Percentiles rank a stretch among this genome's conserved stretches.
Conservation (phyloP, 108 stramenopile species). For the Cyclotella cryptica region DNA sequence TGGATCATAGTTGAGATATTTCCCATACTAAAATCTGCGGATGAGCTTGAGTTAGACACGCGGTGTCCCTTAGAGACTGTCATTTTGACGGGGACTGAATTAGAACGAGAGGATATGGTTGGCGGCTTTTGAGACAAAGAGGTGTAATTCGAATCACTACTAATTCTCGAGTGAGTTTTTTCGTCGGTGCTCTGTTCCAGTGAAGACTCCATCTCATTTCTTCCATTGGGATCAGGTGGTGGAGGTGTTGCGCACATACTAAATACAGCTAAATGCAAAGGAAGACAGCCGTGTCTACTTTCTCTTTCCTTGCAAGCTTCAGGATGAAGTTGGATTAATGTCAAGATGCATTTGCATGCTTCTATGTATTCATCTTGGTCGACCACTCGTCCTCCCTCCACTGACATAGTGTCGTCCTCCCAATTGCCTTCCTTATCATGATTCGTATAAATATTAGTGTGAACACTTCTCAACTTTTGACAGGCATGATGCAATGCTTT, state of each 20-base stretch:
- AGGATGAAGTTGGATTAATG: conserved; percentile 71
- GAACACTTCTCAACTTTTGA: conserved; percentile 79
- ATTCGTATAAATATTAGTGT: conserved; percentile 47
- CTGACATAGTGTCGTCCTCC: background rate
- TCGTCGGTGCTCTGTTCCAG: conserved; percentile 6
- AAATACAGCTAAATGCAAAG: conserved; percentile 86
- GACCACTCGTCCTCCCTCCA: conserved; percentile 23
- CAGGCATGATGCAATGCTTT: conserved; percentile 88
- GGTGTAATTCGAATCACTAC: background rate
- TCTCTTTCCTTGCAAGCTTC: conserved; percentile 82
- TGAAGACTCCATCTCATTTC: background rate
- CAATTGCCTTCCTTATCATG: background rate
- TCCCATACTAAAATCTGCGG: conserved; percentile 50
- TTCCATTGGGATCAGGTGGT: conserved; percentile 30
- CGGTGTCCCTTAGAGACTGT: conserved; percentile 10
- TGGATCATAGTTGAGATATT: conserved; percentile 54
- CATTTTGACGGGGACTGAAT: background rate
- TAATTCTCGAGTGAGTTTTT: conserved; percentile 5
- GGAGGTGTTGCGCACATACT: conserved; percentile 75
- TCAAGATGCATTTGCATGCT: conserved; percentile 79
- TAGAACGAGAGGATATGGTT: background rate
- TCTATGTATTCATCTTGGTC: conserved; percentile 78
- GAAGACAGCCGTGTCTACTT: conserved; percentile 89
- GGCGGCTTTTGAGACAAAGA: conserved; percentile 2
- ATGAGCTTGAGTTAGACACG: conserved; percentile 34